Conservation (phyloP, 2,329 filamentous ascomycete species). For the Aspergillus ruber region DNA sequence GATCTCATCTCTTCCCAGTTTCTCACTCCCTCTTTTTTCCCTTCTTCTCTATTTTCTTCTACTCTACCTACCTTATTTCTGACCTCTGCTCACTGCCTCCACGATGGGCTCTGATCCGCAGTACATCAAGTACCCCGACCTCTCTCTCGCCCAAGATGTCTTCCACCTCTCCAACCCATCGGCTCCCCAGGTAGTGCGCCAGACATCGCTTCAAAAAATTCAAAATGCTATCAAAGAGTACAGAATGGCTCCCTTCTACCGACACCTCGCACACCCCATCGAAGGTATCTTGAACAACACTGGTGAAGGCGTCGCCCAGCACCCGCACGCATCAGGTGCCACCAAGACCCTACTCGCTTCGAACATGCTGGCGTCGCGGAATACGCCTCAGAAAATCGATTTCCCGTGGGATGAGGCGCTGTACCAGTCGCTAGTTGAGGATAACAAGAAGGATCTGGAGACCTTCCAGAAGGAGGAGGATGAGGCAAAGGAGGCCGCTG, state of each 20-base stretch:
- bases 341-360: slow-evolving; percentile 52
- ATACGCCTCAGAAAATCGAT: slow-evolving; percentile 57
- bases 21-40: slow-evolving; percentile 1
- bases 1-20: slow-evolving; percentile 14
- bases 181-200: slow-evolving; percentile 46
- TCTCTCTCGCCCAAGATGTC: slow-evolving; percentile 60
- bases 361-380: slow-evolving; percentile 69
- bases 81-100: slow-evolving; percentile 15
- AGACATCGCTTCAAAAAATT: slow-evolving; percentile 53
- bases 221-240: slow-evolving; percentile 59
- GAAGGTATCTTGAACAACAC: slow-evolving; percentile 73
- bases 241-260: slow-evolving; percentile 63
- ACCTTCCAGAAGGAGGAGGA: slow-evolving; percentile 79
- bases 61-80: slow-evolving; percentile 3
- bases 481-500: slow-evolving; percentile 90
- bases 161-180: slow-evolving; percentile 61
- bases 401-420: slow-evolving; percentile 87
- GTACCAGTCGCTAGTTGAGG: slow-evolving; percentile 68
- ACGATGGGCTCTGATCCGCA: slow-evolving; percentile 59
- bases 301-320: slow-evolving; percentile 56
- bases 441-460: slow-evolving; percentile 72
- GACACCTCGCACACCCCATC: slow-evolving; percentile 57
- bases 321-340: slow-evolving; percentile 23
- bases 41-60: slow-evolving; percentile 1
- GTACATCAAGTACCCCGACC: slow-evolving; percentile 59